phyloP scores from a whole-genome alignment of 257 asterid species.

The Fraxinus pennsylvanica region DNA sequence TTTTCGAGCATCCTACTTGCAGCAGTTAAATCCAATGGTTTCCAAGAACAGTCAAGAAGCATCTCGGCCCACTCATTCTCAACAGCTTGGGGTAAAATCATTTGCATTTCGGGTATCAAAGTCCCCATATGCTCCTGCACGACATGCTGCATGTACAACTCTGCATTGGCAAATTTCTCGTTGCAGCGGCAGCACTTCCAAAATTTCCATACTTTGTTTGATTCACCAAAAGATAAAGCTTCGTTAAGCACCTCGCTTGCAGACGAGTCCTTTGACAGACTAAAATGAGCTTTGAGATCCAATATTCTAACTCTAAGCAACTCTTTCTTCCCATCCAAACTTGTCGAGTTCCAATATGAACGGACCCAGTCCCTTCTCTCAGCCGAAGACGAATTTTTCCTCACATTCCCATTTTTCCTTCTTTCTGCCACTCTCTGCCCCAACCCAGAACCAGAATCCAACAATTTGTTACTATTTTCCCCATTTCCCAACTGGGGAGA shows the following conservation, averaged over 20 bases:
- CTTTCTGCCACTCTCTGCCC: constrained; percentile 55
- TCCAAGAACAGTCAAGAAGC: constrained; percentile 85
- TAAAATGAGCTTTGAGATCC: constrained; percentile 63
- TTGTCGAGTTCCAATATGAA: constrained; percentile 63
- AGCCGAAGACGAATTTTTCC: constrained; percentile 57
- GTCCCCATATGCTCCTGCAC: constrained; percentile 65
- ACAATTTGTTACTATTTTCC: constrained; percentile 41
- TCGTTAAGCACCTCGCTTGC: constrained; percentile 57
- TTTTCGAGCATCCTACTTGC: constrained; percentile 53
- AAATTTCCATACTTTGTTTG: constrained; percentile 59
- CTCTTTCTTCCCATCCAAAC: constrained; percentile 50
- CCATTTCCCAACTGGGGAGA: constrained; percentile 38
- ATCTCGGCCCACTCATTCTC: constrained; percentile 85
- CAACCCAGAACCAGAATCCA: constrained; percentile 44
- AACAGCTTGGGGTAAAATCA: constrained; percentile 68
- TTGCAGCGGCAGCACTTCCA: constrained; percentile 72
- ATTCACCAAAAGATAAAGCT: constrained; percentile 61
- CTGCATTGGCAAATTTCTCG: constrained; percentile 54
- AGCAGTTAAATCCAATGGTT: constrained; percentile 69
- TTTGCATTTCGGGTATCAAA: constrained; percentile 74
- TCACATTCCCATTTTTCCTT: constrained; percentile 53
- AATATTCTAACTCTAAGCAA: constrained; percentile 44
- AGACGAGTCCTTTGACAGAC: constrained; percentile 48
- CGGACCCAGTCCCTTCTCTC: constrained; percentile 69
- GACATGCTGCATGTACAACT: constrained; percentile 54